phyloP scores from a whole-genome alignment of 225 moss, liverwort and hornwort species.

The Bryum argenteum region DNA sequence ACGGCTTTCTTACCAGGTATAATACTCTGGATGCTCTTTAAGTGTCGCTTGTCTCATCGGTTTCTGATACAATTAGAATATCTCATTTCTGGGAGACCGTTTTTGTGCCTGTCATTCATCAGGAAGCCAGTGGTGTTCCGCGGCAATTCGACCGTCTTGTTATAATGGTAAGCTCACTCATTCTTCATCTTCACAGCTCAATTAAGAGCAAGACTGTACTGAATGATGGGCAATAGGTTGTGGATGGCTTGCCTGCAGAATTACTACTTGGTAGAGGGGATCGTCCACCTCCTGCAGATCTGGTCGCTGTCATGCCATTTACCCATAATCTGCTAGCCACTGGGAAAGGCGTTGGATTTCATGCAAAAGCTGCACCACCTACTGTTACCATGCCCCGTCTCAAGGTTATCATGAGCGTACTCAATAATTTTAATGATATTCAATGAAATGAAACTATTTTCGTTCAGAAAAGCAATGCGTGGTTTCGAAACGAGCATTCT shows the following conservation, averaged over 20 bases:
- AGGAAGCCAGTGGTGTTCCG: constrained; percentile 59
- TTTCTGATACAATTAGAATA: neutral
- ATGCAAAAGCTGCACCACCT: constrained; percentile 87
- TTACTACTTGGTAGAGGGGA: constrained; percentile 72
- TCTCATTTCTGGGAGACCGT: neutral
- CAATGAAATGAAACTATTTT: neutral
- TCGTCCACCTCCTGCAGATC: constrained; percentile 47
- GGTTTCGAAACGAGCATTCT: constrained; percentile 9
- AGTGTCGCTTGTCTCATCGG: constrained; percentile 2
- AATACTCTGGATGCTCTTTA: neutral
- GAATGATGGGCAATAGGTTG: constrained; percentile 55
- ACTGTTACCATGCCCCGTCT: constrained; percentile 97
- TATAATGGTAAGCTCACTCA: constrained; percentile 57
- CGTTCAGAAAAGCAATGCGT: neutral
- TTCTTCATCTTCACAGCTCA: constrained; percentile 10
- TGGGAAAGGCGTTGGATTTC: constrained; percentile 68
- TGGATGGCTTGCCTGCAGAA: constrained; percentile 90
- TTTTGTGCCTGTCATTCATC: constrained; percentile 26
- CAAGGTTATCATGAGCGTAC: constrained; percentile 50
- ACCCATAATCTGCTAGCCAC: constrained; percentile 60
- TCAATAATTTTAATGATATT: constrained; percentile 8
- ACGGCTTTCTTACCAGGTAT: constrained; percentile 47
- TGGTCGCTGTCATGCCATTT: constrained; percentile 70
- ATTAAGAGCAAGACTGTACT: constrained; percentile 7
- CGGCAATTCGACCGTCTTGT: constrained; percentile 81